Evolutionary conservation across 805 yeast species (phyloP), one percentile per base, ranked within the genome.

Genomic region (Ogataea dorogensis): DNA sequence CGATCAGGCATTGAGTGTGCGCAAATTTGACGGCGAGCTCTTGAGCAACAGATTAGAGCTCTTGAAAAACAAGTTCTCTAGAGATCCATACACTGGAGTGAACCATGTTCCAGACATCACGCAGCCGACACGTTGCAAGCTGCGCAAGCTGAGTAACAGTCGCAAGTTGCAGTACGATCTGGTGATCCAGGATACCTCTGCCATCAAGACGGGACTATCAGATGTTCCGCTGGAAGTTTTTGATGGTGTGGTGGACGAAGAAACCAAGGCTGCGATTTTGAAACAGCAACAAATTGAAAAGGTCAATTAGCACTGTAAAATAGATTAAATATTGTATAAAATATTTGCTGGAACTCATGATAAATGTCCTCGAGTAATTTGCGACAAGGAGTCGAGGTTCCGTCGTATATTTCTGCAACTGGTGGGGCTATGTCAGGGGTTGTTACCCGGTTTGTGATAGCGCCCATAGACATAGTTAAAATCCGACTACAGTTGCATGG

Each of bases 31-130:
- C 58, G 64, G 75, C 21, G 71, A 71, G 40, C 62, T 88, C 30
- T 60, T 71, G 23, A 75, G 73, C 36, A 77, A 83, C 41, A 67
- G 89, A 44, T 66, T 64, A 14, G 71, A 73, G 16, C 64, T 73
- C 24, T 57, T 71, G 14, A 67, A 63, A 31, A 60, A 65, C 14
- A 70, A 78, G 32, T 89, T 89, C 1, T 57, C 75, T 14, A 78
- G 79, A 53, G 98, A 91, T 56, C 75, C 83, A 1, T 91, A 88
- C 58, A 84, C 96, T 0, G 94, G 94, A n/a, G 69, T 83, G 20
- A 67, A 71, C 23, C 86, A 87, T 56, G 77, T 76, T 21, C 96
- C 98, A 3, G 56, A 51, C 14, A 65, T 68, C 4, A 81, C 95
- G 6, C 98, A 93, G 62, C 86, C 98, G 1, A 65, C 73, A 5